Percentiles rank a stretch among this genome's conserved stretches.
Conservation (phyloP, 768 basidiomycete species). For the Astraeus odoratus region DNA sequence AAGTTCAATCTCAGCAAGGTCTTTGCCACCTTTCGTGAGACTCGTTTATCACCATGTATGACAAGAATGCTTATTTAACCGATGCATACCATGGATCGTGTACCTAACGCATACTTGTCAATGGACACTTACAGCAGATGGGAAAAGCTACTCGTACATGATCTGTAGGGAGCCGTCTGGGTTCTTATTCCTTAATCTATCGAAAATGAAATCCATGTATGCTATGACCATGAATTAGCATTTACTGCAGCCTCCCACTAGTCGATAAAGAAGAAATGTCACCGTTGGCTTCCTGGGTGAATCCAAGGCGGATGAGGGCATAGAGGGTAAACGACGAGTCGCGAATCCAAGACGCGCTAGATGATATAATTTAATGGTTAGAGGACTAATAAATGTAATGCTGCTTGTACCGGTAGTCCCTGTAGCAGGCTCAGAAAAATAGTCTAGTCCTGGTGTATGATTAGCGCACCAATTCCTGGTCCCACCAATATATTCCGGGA, state of each 20-base stretch:
- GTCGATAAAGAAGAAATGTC: slow-evolving; percentile 12
- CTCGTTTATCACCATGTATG: not conserved
- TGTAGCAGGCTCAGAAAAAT: slow-evolving; percentile 14
- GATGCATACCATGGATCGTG: slow-evolving; percentile 72
- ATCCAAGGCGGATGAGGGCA: slow-evolving; percentile 87
- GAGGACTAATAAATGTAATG: not conserved
- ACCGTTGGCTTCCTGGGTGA: slow-evolving; percentile 90
- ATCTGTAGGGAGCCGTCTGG: slow-evolving; percentile 91
- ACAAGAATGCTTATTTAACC: not conserved
- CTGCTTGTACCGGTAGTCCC: slow-evolving; percentile 57
- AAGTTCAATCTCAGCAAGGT: slow-evolving; percentile 79
- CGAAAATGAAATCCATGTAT: slow-evolving; percentile 89
- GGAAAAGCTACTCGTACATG: slow-evolving; percentile 42
- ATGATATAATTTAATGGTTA: not conserved
- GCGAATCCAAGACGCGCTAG: slow-evolving; percentile 83
- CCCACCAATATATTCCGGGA: slow-evolving; percentile 90
- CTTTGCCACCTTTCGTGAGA: slow-evolving; percentile 49
- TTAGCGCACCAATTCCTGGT: slow-evolving; percentile 71
- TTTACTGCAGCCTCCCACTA: not conserved
- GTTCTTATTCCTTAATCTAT: slow-evolving; percentile 75
- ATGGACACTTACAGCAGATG: not conserved
- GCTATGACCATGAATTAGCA: slow-evolving; percentile 32
- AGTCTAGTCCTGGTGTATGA: not conserved
- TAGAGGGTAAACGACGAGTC: slow-evolving; percentile 96
- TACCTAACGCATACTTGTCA: slow-evolving; percentile 37